These are phyloP conservation scores for Petunia axillaris DNA, from an alignment of 257 asterid genomes.

Conservation along the genomic window DNA sequence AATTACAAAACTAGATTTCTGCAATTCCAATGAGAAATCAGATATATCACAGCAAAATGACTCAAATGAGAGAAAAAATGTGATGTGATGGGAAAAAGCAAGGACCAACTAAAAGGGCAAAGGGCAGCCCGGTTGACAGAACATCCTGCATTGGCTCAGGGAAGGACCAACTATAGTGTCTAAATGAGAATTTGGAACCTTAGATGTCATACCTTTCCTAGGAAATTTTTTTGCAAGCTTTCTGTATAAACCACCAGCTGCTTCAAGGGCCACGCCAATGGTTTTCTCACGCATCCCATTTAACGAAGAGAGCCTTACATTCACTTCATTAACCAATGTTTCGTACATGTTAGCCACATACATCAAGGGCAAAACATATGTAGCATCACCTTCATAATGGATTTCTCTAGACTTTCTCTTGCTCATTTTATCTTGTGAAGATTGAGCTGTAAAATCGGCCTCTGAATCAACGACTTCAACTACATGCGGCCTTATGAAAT, in stretches of 20 bases:
- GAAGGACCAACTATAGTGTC: background rate
- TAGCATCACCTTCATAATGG: constrained; percentile 85
- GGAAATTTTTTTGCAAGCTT: constrained; percentile 94
- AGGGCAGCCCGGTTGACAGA: too few relatives aligned
- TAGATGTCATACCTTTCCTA: constrained; percentile 59
- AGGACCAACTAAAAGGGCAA: background rate
- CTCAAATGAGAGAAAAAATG: background rate
- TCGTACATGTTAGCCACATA: constrained; percentile 93
- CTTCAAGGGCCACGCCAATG: constrained; percentile 98
- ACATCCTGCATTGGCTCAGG: too few relatives aligned
- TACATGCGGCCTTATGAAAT: constrained; percentile 72
- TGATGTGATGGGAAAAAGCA: background rate
- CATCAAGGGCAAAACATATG: constrained; percentile 89
- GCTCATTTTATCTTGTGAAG: constrained; percentile 60
- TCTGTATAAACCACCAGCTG: constrained; percentile 97
- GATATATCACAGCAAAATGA: background rate
- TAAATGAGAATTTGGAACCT: background rate
- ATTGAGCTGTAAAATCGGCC: constrained; percentile 62
- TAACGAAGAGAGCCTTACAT: constrained; percentile 70
- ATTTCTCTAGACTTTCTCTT: constrained; percentile 73
- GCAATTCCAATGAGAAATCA: background rate
- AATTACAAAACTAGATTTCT: background rate
- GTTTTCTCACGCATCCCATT: constrained; percentile 87
- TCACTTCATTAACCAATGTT: constrained; percentile 85
- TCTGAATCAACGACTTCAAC: constrained; percentile 68